A percentile compares a stretch with the other conserved stretches of the same genome.
These are phyloP conservation scores for Tephrocybe sp. DNA, from an alignment of 768 basidiomycete species.

Conservation along the genomic window DNA sequence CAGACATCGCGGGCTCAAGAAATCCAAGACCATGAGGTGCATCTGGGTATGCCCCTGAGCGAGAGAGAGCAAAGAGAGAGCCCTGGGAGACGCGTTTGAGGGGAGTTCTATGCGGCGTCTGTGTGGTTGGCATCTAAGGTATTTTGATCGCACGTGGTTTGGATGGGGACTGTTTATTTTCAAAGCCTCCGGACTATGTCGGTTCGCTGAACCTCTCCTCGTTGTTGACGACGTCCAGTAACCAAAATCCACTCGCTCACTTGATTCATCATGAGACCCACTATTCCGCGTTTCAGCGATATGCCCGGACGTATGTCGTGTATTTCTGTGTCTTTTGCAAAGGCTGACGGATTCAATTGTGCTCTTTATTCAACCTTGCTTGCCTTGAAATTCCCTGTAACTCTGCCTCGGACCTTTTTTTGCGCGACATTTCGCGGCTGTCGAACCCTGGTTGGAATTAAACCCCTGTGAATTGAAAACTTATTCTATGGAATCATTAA, in stretches of 20 bases:
- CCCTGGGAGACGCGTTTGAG: constrained; percentile 89
- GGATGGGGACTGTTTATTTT: constrained; percentile 20
- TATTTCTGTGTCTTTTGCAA: neutral
- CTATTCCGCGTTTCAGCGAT: constrained; percentile 58
- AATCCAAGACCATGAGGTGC: constrained; percentile 86
- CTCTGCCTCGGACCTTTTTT: neutral
- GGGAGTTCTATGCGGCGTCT: constrained; percentile 74
- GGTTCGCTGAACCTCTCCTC: constrained; percentile 16
- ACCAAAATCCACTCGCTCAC: constrained; percentile 15
- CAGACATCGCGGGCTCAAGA: constrained; percentile 79
- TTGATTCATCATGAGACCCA: constrained; percentile 56
- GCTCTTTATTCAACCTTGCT: neutral
- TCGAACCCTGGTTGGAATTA: neutral
- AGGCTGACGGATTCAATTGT: neutral
- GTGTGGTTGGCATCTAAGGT: constrained; percentile 21
- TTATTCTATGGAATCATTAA: neutral
- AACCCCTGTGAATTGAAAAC: neutral
- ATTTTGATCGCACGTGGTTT: constrained; percentile 24
- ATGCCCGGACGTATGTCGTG: constrained; percentile 80
- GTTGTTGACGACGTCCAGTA: constrained; percentile 10
- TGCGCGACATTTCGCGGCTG: neutral
- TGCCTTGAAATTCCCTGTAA: neutral
- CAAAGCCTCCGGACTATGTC: constrained; percentile 21
- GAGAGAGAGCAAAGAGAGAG: constrained; percentile 83
- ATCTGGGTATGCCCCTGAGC: constrained; percentile 69